Conservation (phyloP, 169 alveolate genomes). For the Cryptosporidium parvum region DNA sequence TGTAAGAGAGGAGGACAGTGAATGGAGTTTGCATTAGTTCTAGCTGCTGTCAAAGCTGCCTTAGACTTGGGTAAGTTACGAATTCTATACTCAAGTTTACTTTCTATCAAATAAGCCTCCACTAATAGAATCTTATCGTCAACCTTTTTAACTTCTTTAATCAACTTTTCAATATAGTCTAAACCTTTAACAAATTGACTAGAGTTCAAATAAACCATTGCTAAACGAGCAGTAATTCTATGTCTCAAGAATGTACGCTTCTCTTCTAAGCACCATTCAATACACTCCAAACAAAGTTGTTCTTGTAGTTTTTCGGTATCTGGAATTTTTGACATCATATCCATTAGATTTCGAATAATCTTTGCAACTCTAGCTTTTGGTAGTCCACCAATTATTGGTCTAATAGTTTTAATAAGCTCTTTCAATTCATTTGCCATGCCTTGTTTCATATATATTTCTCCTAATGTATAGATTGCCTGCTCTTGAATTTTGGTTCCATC, state of each 20-base stretch:
- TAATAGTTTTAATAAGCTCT: conserved; percentile 65
- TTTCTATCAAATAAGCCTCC: conserved; percentile 92
- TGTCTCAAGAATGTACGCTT: conserved; percentile 93
- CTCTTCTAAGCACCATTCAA: conserved; percentile 93
- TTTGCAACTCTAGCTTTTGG: conserved; percentile 87
- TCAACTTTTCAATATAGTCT: conserved; percentile 86
- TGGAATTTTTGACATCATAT: conserved; percentile 81
- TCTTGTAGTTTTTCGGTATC: conserved; percentile 82
- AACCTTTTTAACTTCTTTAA: conserved; percentile 91
- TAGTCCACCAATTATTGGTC: conserved; percentile 78
- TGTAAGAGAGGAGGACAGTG: conserved; percentile 94
- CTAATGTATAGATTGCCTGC: conserved; percentile 65
- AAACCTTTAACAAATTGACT: conserved; percentile 89
- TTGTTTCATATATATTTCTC: conserved; percentile 53
- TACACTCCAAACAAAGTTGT: conserved; percentile 89
- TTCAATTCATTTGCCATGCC: conserved; percentile 58
- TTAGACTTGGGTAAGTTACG: conserved; percentile 93
- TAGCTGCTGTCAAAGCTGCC: conserved; percentile 94
- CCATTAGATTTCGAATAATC: conserved; percentile 79
- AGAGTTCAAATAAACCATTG: conserved; percentile 86
- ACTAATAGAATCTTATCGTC: conserved; percentile 94
- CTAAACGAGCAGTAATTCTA: conserved; percentile 91
- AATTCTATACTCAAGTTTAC: conserved; percentile 90
- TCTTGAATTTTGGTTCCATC: conserved; percentile 74
- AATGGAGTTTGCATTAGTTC: conserved; percentile 93